These are phyloP conservation scores for Xylariaceae sp. DNA, from an alignment of 2,329 filamentous ascomycete species.

Conservation along the genomic window DNA sequence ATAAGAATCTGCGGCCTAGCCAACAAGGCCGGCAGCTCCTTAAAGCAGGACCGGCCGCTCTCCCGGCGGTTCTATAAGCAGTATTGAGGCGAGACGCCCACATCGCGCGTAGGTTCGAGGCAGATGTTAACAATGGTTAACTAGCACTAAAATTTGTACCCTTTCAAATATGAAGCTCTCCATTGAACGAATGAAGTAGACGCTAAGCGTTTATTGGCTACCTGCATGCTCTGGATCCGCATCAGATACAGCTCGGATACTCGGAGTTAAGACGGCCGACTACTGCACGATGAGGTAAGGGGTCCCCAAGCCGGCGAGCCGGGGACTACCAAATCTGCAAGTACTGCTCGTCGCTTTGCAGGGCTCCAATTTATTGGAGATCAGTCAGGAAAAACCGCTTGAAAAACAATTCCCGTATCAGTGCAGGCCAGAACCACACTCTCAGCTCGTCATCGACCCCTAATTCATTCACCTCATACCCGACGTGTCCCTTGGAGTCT, in stretches of 20 bases:
- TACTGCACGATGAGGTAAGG: conserved; percentile 26
- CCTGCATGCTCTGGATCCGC: too few relatives aligned
- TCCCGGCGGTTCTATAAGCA: conserved; percentile 27
- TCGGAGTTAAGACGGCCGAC: conserved; percentile 10
- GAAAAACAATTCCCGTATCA: conserved; percentile 37
- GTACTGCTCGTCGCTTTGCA: too few relatives aligned
- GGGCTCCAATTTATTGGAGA: conserved; percentile 27
- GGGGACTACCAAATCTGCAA: too few relatives aligned
- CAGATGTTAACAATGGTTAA: conserved; percentile 8
- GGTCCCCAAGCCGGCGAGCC: not conserved
- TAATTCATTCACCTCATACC: conserved; percentile 15
- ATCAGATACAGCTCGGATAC: not conserved
- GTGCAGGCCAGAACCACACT: conserved; percentile 17
- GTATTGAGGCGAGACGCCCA: conserved; percentile 37
- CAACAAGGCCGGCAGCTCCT: conserved; percentile 18
- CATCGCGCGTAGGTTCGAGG: conserved; percentile 29
- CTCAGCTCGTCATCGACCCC: conserved; percentile 21
- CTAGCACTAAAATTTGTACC: too few relatives aligned
- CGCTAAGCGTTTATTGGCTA: too few relatives aligned
- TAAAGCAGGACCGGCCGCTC: conserved; percentile 17
- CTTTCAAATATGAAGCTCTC: too few relatives aligned
- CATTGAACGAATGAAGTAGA: too few relatives aligned
- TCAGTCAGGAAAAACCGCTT: conserved; percentile 25
- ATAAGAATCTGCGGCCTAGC: conserved; percentile 30
- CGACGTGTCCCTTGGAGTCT: conserved; percentile 1